These are phyloP conservation scores for Fusarium sp. DNA, from an alignment of 2,329 filamentous ascomycete genomes.

Conservation along the genomic window DNA sequence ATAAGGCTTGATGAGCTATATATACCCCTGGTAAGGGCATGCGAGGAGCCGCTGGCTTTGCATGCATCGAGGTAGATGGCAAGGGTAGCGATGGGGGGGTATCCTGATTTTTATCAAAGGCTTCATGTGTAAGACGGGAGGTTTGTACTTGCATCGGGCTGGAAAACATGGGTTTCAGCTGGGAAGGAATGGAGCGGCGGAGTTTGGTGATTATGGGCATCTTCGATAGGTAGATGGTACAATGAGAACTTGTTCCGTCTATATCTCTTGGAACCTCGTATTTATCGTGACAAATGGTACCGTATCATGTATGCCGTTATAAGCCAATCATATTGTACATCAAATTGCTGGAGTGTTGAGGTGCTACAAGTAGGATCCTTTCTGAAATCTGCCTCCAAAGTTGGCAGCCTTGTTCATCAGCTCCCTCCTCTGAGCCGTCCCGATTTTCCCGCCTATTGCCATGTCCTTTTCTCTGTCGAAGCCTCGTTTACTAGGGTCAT, in stretches of 20 bases:
- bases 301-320: too few species aligned
- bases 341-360: not conserved
- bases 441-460: slow-evolving; percentile 77
- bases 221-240: slow-evolving; percentile 39
- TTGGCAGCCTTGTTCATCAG: slow-evolving; percentile 82
- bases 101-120: slow-evolving; percentile 18
- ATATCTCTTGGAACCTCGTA: not conserved
- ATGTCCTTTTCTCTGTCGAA: slow-evolving; percentile 98
- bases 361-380: slow-evolving; percentile 71
- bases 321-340: not conserved
- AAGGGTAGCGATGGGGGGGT: slow-evolving; percentile 22
- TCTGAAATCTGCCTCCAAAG: slow-evolving; percentile 84
- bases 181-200: slow-evolving; percentile 47
- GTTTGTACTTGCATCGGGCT: slow-evolving; percentile 42
- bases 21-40: slow-evolving; percentile 31
- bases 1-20: slow-evolving; percentile 33
- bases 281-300: not conserved
- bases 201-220: slow-evolving; percentile 46
- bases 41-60: not conserved
- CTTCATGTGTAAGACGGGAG: slow-evolving; percentile 36
- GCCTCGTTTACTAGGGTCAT: slow-evolving; percentile 88
- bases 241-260: slow-evolving; percentile 38
- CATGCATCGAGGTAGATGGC: slow-evolving; percentile 10
- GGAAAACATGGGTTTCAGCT: slow-evolving; percentile 42
- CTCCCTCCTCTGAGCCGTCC: slow-evolving; percentile 78